Evolutionary conservation across 108 stramenopile genomes (phyloP).

Genomic region (Skeletonema marinoi): DNA sequence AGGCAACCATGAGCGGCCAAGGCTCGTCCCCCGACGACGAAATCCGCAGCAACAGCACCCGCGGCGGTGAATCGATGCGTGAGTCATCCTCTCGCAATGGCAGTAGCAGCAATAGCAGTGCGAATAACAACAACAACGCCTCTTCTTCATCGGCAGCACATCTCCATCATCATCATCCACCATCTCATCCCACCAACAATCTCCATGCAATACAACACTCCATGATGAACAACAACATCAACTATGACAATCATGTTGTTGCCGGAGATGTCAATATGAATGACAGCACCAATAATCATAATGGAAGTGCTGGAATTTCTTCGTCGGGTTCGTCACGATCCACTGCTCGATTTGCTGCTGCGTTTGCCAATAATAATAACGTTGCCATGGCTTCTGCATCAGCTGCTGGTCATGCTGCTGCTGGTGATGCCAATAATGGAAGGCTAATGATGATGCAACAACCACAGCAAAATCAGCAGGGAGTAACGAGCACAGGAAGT

Average conservation of each 20-base stretch:
- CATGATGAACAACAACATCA: background rate
- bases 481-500: background rate
- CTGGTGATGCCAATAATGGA: background rate
- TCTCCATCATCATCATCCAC: no score
- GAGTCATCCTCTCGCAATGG: conserved; percentile 21
- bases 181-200: background rate
- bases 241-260: background rate
- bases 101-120: background rate
- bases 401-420: background rate
- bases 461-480: background rate
- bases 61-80: conserved; percentile 40
- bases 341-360: conserved; percentile 3
- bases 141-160: no score
- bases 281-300: no score
- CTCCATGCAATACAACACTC: background rate
- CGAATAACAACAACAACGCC: background rate
- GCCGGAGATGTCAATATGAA: no score
- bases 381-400: no score
- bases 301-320: conserved; percentile 12
- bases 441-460: background rate
- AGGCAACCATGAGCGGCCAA: conserved; percentile 44
- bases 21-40: conserved; percentile 43
- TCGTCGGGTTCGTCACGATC: conserved; percentile 22
- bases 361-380: no score
- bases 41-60: conserved; percentile 31